These are phyloP conservation scores for Knufia petricola DNA, from an alignment of 2,329 filamentous ascomycete genomes.

Conservation along the genomic window DNA sequence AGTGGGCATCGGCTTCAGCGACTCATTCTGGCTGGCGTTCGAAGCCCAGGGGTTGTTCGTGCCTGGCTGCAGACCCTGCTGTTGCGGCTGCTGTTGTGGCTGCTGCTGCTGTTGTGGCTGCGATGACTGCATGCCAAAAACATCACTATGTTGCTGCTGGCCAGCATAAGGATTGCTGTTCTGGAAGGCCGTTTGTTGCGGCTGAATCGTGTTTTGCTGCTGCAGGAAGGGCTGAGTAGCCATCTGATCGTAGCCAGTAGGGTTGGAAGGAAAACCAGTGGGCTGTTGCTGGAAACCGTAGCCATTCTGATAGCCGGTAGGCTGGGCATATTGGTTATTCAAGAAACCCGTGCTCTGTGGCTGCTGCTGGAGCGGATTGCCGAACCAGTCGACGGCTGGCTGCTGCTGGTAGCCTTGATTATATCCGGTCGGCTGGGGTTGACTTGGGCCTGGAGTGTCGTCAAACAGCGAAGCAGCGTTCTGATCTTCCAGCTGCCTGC, in stretches of 20 bases:
- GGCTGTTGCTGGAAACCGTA: conserved; percentile 62
- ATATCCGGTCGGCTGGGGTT: conserved; percentile 75
- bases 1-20: conserved; percentile 72
- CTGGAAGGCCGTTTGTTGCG: conserved; percentile 51
- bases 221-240: conserved; percentile 37
- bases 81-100: conserved; percentile 44
- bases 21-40: conserved; percentile 48
- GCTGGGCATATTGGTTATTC: conserved; percentile 63
- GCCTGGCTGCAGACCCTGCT: conserved; percentile 57
- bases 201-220: conserved; percentile 44
- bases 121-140: conserved; percentile 32
- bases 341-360: conserved; percentile 59
- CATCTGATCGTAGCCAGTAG: conserved; percentile 29
- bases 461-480: conserved; percentile 87
- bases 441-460: conserved; percentile 55
- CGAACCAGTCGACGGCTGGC: conserved; percentile 91
- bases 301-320: conserved; percentile 62
- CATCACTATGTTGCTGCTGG: conserved; percentile 35
- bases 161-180: conserved; percentile 52
- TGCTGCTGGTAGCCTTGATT: conserved; percentile 98
- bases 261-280: conserved; percentile 54
- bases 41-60: conserved; percentile 92
- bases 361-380: conserved; percentile 75
- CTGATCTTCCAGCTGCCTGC: conserved; percentile 73
- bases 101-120: conserved; percentile 1